Conservation (phyloP, 2,329 filamentous ascomycete genomes). For the Botrytis galanthina region DNA sequence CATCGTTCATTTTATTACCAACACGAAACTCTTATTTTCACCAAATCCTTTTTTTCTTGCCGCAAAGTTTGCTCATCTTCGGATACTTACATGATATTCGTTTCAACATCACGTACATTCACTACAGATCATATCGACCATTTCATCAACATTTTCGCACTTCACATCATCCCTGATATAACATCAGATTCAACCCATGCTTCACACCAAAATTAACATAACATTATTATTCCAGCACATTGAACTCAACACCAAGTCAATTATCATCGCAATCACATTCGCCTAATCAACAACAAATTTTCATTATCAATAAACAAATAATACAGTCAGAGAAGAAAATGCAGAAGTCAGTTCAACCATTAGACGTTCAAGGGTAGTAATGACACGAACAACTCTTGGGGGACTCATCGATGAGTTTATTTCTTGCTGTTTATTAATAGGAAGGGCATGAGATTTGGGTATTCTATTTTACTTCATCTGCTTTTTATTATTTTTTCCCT, state of each 20-base stretch:
- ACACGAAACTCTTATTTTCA: neutral
- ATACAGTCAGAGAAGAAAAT: conserved; percentile 8
- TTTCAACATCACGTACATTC: neutral
- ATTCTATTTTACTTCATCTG: neutral
- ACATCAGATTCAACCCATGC: neutral
- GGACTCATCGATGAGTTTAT: conserved; percentile 8
- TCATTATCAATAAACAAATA: neutral
- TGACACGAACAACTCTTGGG: conserved; percentile 14
- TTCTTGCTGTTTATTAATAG: conserved; percentile 10
- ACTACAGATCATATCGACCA: neutral
- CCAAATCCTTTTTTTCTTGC: neutral
- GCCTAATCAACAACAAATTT: neutral
- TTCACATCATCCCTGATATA: neutral
- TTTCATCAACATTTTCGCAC: neutral
- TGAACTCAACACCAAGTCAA: neutral
- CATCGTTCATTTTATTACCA: neutral
- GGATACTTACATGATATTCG: neutral
- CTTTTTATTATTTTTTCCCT: neutral
- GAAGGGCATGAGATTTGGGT: neutral
- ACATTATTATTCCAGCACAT: neutral
- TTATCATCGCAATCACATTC: neutral
- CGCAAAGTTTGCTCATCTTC: neutral
- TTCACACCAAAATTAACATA: neutral
- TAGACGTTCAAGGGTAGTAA: conserved; percentile 15
- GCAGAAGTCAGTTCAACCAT: neutral